phyloP scores from a whole-genome alignment of 2,329 filamentous ascomycete genomes.

The Hymenoscyphus linearis region DNA sequence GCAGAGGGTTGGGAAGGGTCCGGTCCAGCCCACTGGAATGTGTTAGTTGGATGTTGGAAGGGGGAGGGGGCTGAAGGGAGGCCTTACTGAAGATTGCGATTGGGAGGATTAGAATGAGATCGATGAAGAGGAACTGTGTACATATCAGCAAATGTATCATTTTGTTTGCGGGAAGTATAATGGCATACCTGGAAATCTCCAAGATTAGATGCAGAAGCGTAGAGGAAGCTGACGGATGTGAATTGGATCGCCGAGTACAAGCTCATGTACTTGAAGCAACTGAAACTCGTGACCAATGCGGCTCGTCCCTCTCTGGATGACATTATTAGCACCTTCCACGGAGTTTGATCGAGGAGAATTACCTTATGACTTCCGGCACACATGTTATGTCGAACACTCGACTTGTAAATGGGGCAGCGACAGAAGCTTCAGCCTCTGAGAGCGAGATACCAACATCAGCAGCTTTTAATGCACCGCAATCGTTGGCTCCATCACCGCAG shows the following conservation, averaged over 20 bases:
- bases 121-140: constrained; percentile 80
- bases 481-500: constrained; percentile 95
- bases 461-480: constrained; percentile 93
- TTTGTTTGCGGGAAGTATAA: too few relatives aligned
- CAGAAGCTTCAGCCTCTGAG: constrained; percentile 94
- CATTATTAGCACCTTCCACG: constrained; percentile 10
- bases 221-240: constrained; percentile 92
- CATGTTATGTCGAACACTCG: constrained; percentile 94
- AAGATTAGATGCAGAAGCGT: constrained; percentile 86
- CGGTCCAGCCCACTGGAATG: constrained; percentile 92
- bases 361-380: constrained; percentile 85
- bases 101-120: constrained; percentile 84
- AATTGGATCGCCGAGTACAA: constrained; percentile 99
- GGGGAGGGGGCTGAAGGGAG: too few relatives aligned
- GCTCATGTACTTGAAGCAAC: constrained; percentile 99
- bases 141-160: background rate
- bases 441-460: constrained; percentile 96
- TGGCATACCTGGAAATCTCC: constrained; percentile 77
- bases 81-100: constrained; percentile 85
- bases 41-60: constrained; percentile 11
- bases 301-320: constrained; percentile 72
- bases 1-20: constrained; percentile 70
- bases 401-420: constrained; percentile 96
- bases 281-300: constrained; percentile 95
- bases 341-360: constrained; percentile 24